phyloP scores from a whole-genome alignment of 306 rosid genomes.

The Aeschynomene evenia region DNA sequence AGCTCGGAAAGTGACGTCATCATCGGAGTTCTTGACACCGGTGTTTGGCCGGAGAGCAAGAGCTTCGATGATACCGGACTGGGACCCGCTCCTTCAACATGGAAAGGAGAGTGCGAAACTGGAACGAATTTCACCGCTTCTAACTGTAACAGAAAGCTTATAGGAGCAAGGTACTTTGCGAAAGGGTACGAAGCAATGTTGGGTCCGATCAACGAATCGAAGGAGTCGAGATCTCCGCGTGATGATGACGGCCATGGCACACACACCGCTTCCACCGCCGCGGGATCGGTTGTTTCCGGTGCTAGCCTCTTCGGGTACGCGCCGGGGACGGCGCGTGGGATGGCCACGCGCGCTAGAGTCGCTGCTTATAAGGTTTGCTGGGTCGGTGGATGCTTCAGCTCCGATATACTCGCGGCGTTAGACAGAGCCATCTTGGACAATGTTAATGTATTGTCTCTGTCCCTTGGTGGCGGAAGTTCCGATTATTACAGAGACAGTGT shows the following conservation, averaged over 20 bases:
- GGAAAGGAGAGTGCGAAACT: slow-evolving; percentile 77
- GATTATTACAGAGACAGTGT: slow-evolving; percentile 81
- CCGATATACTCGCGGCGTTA: slow-evolving; percentile 79
- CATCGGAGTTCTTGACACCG: slow-evolving; percentile 75
- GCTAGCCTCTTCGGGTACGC: slow-evolving; percentile 73
- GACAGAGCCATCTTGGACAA: slow-evolving; percentile 66
- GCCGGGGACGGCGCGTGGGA: slow-evolving; percentile 79
- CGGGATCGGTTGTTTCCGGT: slow-evolving; percentile 58
- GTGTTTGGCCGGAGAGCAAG: slow-evolving; percentile 88
- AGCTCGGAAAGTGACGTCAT: slow-evolving; percentile 52
- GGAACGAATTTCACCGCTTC: slow-evolving; percentile 66
- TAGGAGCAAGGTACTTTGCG: slow-evolving; percentile 78
- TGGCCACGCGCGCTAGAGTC: slow-evolving; percentile 79
- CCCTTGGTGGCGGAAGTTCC: slow-evolving; percentile 89
- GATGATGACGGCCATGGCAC: slow-evolving; percentile 98
- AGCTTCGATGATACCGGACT: slow-evolving; percentile 79
- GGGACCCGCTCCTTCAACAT: slow-evolving; percentile 63
- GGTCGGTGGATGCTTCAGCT: slow-evolving; percentile 89
- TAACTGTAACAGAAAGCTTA: slow-evolving; percentile 62
- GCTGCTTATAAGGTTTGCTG: slow-evolving; percentile 92
- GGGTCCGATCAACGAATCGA: slow-evolving; percentile 68
- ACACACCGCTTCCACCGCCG: slow-evolving; percentile 79
- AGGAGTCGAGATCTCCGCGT: slow-evolving; percentile 71
- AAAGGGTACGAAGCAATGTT: slow-evolving; percentile 70
- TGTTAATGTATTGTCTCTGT: slow-evolving; percentile 72